A percentile compares a stretch with the other conserved stretches of the same genome.
Evolutionary conservation across 768 basidiomycete genomes (phyloP).

Genomic region (Daedaleopsis nitida): DNA sequence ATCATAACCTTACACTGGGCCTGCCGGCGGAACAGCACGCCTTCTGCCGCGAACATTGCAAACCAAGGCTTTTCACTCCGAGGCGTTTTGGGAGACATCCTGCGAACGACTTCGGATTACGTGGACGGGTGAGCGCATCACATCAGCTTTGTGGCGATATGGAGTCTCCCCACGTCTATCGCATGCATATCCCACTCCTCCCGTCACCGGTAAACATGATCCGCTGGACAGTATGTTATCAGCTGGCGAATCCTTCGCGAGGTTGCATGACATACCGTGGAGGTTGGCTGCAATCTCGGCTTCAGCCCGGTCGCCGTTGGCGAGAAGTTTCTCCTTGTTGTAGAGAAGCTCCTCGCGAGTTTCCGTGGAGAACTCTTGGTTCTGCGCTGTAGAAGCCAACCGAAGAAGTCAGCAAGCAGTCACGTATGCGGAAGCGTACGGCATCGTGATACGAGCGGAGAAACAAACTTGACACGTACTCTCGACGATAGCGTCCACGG

Average conservation of each 20-base stretch:
- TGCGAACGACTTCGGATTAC: slow-evolving; percentile 14
- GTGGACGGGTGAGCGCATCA: slow-evolving; percentile 16
- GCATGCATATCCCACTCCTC: slow-evolving; percentile 1
- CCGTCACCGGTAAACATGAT: slow-evolving; percentile 81
- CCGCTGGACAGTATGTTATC: slow-evolving; percentile 50
- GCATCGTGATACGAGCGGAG: slow-evolving; percentile 6
- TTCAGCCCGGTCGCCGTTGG: slow-evolving; percentile 95
- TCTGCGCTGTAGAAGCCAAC: slow-evolving; percentile 67
- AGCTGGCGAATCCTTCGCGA: slow-evolving; percentile 10
- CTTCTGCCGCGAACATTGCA: slow-evolving; percentile 19
- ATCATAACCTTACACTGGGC: slow-evolving; percentile 5
- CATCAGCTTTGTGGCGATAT: slow-evolving; percentile 26
- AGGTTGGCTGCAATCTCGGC: slow-evolving; percentile 97
- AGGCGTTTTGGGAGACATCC: background rate
- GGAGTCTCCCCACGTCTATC: slow-evolving; percentile 12
- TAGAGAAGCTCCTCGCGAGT: slow-evolving; percentile 97
- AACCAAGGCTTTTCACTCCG: slow-evolving; percentile 9
- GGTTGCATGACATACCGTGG: slow-evolving; percentile 48
- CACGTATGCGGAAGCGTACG: background rate
- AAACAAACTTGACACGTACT: slow-evolving; percentile 52
- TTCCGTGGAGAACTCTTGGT: slow-evolving; percentile 96
- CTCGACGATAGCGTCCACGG: slow-evolving; percentile 99
- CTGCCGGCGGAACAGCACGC: slow-evolving; percentile 12
- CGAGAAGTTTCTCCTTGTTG: slow-evolving; percentile 98
- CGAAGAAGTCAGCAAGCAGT: background rate